These are phyloP conservation scores for Petunia hybrid DNA, from an alignment of 305 asterid genomes.

Conservation along the genomic window DNA sequence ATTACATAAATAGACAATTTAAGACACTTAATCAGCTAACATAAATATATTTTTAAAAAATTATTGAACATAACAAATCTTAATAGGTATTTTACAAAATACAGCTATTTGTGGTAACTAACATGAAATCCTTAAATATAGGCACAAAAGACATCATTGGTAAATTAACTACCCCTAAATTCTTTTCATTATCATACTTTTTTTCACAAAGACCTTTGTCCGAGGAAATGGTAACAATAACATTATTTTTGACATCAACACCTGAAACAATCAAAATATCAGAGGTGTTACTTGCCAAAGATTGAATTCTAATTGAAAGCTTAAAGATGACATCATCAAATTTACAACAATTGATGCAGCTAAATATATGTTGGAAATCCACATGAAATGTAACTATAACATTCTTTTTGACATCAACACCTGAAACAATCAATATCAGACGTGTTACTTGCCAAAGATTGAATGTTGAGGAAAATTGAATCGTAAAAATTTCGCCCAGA, in stretches of 20 bases:
- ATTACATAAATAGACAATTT: too few species aligned
- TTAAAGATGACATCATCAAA: conserved; percentile 27
- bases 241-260: conserved; percentile 92
- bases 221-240: conserved; percentile 77
- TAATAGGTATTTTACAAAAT: too few species aligned
- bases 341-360: not conserved
- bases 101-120: too few species aligned
- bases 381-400: conserved; percentile 52
- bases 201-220: conserved; percentile 92
- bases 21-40: too few species aligned
- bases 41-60: too few species aligned
- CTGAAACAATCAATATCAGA: conserved; percentile 50
- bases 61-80: too few species aligned
- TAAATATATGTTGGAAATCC: conserved; percentile 9
- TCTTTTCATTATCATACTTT: too few species aligned
- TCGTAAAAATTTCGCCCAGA: too few species aligned
- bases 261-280: conserved; percentile 56
- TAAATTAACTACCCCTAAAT: too few species aligned
- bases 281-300: not conserved
- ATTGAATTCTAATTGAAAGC: not conserved
- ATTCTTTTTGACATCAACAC: conserved; percentile 93
- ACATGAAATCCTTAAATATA: too few species aligned
- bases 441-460: not conserved
- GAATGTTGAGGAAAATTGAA: not conserved
- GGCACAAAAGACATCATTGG: too few species aligned